Evolutionary conservation across 1,139 yeast genomes (phyloP).

Genomic region (Pichia inconspicua): DNA sequence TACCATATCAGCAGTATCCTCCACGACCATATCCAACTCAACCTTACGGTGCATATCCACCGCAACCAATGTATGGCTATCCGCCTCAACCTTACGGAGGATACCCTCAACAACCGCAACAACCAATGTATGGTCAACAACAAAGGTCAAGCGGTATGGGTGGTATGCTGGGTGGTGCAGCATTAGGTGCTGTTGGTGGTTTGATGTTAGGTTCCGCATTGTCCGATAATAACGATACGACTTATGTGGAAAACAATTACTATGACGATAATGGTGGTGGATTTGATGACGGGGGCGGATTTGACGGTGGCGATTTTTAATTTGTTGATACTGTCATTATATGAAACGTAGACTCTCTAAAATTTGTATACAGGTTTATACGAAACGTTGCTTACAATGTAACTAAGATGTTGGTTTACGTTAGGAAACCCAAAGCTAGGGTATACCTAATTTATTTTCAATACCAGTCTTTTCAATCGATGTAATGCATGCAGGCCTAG

Average conservation of each 20-base stretch:
- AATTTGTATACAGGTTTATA: no score
- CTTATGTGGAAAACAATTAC: constrained; percentile 14
- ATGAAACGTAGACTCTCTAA: no score
- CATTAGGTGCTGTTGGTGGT: constrained; percentile 27
- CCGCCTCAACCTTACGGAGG: constrained; percentile 18
- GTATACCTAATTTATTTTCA: no score
- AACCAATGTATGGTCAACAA: constrained; percentile 12
- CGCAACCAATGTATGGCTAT: constrained; percentile 17
- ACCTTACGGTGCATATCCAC: constrained; percentile 12
- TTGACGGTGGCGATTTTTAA: constrained; percentile 23
- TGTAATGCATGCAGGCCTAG: no score
- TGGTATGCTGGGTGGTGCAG: constrained; percentile 27
- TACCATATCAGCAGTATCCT: constrained; percentile 13
- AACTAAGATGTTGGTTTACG: no score
- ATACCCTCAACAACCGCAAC: constrained; percentile 19
- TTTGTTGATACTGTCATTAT: no score
- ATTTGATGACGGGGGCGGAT: constrained; percentile 24
- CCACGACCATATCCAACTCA: constrained; percentile 16
- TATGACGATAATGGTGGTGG: constrained; percentile 21
- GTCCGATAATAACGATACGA: constrained; percentile 4
- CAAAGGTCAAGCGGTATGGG: constrained; percentile 19
- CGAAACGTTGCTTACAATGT: neutral
- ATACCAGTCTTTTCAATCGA: no score
- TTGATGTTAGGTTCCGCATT: constrained; percentile 17
- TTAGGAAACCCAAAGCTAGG: no score